Evolutionary conservation across 805 yeast genomes (phyloP).

Genomic region (Debaryomyces castellii): DNA sequence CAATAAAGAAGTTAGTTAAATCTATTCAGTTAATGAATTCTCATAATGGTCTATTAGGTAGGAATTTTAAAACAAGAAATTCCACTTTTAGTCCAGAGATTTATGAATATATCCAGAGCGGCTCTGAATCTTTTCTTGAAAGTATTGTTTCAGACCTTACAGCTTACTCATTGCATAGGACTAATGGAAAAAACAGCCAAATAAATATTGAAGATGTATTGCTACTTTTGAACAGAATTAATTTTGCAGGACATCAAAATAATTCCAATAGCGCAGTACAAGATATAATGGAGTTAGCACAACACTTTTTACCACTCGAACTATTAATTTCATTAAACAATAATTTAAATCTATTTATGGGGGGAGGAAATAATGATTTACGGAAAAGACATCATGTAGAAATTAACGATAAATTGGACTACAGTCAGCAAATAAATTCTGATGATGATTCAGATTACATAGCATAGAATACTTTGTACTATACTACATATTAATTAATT

Average conservation of each 20-base stretch:
- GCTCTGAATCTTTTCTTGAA: slow-evolving; percentile 30
- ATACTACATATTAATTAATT: slow-evolving; percentile 10
- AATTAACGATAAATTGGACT: not conserved
- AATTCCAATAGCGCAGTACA: slow-evolving; percentile 15
- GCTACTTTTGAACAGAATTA: slow-evolving; percentile 32
- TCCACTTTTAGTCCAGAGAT: slow-evolving; percentile 9
- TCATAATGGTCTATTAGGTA: not conserved
- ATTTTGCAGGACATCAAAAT: slow-evolving; percentile 14
- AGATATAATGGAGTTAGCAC: slow-evolving; percentile 31
- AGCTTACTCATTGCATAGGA: slow-evolving; percentile 35
- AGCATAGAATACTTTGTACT: slow-evolving; percentile 3
- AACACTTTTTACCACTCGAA: slow-evolving; percentile 36
- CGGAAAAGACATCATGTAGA: not conserved
- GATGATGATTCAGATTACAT: slow-evolving; percentile 4
- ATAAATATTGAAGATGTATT: slow-evolving; percentile 36
- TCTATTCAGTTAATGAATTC: slow-evolving; percentile 1
- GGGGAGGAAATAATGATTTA: not conserved
- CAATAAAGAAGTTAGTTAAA: slow-evolving; percentile 18
- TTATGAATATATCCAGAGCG: slow-evolving; percentile 20
- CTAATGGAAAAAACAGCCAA: slow-evolving; percentile 14
- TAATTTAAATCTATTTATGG: slow-evolving; percentile 15
- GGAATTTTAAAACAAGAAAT: not conserved
- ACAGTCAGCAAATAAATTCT: not conserved
- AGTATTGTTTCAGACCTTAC: slow-evolving; percentile 31
- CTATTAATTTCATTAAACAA: slow-evolving; percentile 30